Conservation (phyloP, 1,284 basidiomycete species). For the Vanrija pseudolonga region DNA sequence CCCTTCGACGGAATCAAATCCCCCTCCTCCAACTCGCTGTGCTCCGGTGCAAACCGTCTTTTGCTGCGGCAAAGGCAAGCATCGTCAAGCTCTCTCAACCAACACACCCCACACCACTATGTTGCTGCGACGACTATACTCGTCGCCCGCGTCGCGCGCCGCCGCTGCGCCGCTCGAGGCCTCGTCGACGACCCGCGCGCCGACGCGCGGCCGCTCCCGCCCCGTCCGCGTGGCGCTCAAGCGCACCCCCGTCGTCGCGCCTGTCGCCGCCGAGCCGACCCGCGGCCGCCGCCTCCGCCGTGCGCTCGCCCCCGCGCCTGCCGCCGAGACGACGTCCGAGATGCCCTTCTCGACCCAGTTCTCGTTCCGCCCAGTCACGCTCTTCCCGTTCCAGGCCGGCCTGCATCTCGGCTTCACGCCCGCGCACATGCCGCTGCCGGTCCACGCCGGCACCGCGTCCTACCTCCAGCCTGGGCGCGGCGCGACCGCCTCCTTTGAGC, state of each 20-base stretch:
- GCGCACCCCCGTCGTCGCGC: neutral
- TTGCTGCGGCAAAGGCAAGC: constrained; percentile 4
- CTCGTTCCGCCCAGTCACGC: constrained; percentile 9
- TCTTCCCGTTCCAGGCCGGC: constrained; percentile 16
- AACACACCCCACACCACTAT: constrained; percentile 15
- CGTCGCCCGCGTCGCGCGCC: constrained; percentile 21
- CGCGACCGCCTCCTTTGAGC: constrained; percentile 4
- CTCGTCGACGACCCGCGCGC: constrained; percentile 3
- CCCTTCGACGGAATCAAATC: neutral
- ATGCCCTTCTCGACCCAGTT: neutral
- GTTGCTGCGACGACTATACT: constrained; percentile 36
- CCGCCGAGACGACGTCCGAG: constrained; percentile 7
- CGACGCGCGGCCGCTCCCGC: constrained; percentile 16
- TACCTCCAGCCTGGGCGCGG: constrained; percentile 2
- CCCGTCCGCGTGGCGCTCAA: constrained; percentile 11
- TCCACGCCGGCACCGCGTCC: constrained; percentile 24
- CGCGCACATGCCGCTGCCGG: constrained; percentile 32
- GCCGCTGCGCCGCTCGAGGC: neutral
- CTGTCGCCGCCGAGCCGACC: neutral
- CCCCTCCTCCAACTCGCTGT: neutral
- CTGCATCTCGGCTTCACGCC: constrained; percentile 35
- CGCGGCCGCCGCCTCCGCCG: constrained; percentile 19
- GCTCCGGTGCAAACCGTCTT: neutral
- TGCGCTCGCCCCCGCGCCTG: neutral
- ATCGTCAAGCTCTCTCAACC: too few relatives aligned